Evolutionary conservation across 148 eudicot species (phyloP), one percentile per base, ranked within the genome.

Genomic region (Chenopodium quinoa): DNA sequence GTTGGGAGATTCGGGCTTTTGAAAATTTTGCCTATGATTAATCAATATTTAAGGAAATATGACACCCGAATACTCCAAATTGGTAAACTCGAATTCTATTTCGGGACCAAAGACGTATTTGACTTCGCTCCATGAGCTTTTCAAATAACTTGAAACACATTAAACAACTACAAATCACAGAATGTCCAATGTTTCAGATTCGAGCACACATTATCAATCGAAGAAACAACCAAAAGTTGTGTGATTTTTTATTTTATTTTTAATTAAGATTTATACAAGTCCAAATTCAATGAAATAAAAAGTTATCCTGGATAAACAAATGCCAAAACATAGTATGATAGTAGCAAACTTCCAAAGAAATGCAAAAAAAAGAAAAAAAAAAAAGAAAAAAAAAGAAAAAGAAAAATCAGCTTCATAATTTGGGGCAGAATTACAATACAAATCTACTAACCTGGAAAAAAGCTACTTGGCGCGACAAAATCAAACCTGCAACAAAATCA

Each of bases 401-500:
- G 4, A 34, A 34, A 34, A 40, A 0, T 40, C 44, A 40, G 7
- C 44, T 40, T 4, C 20, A 4, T 58, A 58, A 22, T 5, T 62
- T 62, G 7, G 2, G 66, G 25, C 66, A 62, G 7, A 64, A 64
- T 58, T 72, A 65, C 71, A 56, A 7, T 12, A 27, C 14, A 7
- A 71, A 71, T 71, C 66, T 46, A 83, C 90, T 83, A 80, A 88
- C 98, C 99, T 88, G 89, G 75, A 71, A 92, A 95, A 82, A 95
- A 93, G 75, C 96, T 83, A 86, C 98, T 95, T 4, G 98, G 98
- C 63, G 98, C 97, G 4, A 93, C 97, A 78, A 95, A 95, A 90
- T 95, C 98, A 80, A 92, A 92, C 89, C 97, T 93, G 88, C 13
- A 71, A 78, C 27, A 29, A 74, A 63, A 13, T 58, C 27, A 60